phyloP scores from a whole-genome alignment of 1,284 basidiomycete genomes.

The Xanthoconium separans region DNA sequence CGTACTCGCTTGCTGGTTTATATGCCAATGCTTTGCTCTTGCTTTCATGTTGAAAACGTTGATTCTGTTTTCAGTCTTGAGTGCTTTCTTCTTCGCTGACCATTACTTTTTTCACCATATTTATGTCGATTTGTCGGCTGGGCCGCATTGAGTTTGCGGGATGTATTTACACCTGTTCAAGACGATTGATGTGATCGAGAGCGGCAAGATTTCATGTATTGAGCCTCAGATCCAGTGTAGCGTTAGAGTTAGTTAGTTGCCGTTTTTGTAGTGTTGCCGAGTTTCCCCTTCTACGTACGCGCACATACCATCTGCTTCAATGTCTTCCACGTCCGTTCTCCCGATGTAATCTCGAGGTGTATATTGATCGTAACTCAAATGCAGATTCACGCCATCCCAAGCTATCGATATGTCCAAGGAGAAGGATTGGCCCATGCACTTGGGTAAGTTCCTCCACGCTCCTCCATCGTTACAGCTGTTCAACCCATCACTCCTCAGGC shows the following conservation, averaged over 20 bases:
- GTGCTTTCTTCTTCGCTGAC: neutral
- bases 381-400: conserved; percentile 58
- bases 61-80: conserved; percentile 2
- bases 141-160: conserved; percentile 7
- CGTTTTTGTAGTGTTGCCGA: neutral
- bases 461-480: neutral
- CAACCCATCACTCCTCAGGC: conserved; percentile 38
- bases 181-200: too few species aligned
- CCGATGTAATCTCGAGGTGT: neutral
- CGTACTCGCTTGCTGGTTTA: conserved; percentile 13
- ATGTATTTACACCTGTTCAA: conserved; percentile 2
- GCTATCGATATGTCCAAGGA: conserved; percentile 60
- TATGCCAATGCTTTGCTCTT: conserved; percentile 12
- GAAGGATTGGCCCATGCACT: conserved; percentile 62
- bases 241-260: neutral
- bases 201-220: too few species aligned
- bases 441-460: conserved; percentile 43
- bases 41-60: conserved; percentile 10
- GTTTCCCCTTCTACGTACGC: neutral
- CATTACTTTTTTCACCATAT: neutral
- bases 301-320: conserved; percentile 1
- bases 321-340: conserved; percentile 30
- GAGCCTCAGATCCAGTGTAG: neutral
- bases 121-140: conserved; percentile 12
- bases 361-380: conserved; percentile 6